A percentile compares a stretch with the other conserved stretches of the same genome.
Conservation (phyloP, 1,284 basidiomycete species). For the Ustilago xerochloae region DNA sequence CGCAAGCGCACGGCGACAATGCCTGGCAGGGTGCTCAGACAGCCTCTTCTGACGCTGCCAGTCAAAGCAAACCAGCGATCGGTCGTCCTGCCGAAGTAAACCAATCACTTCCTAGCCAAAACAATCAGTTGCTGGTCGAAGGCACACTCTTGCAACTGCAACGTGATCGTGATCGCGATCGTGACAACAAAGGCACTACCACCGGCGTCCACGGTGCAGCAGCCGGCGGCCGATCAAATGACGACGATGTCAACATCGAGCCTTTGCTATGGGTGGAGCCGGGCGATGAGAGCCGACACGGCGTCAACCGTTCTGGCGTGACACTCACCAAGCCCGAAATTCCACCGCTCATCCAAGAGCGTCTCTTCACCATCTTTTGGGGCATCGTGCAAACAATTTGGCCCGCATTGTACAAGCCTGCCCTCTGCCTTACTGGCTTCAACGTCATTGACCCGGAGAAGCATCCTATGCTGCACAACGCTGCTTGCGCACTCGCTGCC, state of each 20-base stretch:
- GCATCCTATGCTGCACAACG: conserved; percentile 55
- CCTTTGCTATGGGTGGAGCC: conserved; percentile 44
- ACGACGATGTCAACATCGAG: conserved; percentile 35
- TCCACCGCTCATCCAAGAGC: conserved; percentile 40
- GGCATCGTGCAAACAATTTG: conserved; percentile 46
- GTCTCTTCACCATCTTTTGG: conserved; percentile 52
- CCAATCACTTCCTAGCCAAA: conserved; percentile 6
- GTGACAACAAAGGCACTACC: neutral
- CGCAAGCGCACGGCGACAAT: neutral
- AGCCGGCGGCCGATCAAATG: neutral
- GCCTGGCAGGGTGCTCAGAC: neutral
- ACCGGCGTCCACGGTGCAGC: neutral
- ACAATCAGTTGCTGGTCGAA: conserved; percentile 25
- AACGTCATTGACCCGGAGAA: conserved; percentile 45
- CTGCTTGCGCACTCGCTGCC: conserved; percentile 46
- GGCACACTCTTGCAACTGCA: conserved; percentile 30
- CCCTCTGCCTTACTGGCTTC: conserved; percentile 28
- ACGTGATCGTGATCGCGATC: conserved; percentile 14
- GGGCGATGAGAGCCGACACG: conserved; percentile 16
- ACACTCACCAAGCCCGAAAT: conserved; percentile 41
- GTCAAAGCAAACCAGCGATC: neutral
- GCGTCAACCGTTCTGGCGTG: conserved; percentile 37
- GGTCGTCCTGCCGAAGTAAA: conserved; percentile 5
- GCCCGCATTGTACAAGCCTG: conserved; percentile 50
- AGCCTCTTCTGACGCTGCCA: neutral